Percentiles rank a stretch among this genome's conserved stretches.
phyloP scores from a whole-genome alignment of 352 stramenopile species.

The Phytophthora cajani region DNA sequence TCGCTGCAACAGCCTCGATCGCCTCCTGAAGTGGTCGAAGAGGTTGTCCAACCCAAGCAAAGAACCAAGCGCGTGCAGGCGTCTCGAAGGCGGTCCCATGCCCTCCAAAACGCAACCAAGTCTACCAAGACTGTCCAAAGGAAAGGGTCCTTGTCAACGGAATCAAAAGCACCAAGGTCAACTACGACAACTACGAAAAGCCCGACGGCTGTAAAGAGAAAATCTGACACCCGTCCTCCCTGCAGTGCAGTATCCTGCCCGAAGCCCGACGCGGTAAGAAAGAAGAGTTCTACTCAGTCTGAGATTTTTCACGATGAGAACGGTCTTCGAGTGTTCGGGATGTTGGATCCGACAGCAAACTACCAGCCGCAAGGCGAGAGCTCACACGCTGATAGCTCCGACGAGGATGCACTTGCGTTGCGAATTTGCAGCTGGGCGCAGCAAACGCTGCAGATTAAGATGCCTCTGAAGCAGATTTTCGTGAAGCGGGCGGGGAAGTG shows the following conservation, averaged over 20 bases:
- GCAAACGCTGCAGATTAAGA: constrained; percentile 15
- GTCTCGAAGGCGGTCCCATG: constrained; percentile 12
- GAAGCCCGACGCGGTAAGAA: neutral
- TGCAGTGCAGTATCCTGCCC: neutral
- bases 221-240: neutral
- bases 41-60: constrained; percentile 6
- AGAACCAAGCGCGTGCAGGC: constrained; percentile 7
- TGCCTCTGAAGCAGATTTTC: constrained; percentile 30
- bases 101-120: neutral
- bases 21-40: neutral
- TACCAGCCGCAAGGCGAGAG: neutral
- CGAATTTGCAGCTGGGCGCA: constrained; percentile 26
- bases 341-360: constrained; percentile 43
- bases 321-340: constrained; percentile 43
- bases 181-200: constrained; percentile 14
- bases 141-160: neutral
- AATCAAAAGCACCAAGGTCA: constrained; percentile 9
- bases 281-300: constrained; percentile 5
- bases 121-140: neutral
- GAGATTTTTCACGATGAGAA: constrained; percentile 24
- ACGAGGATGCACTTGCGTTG: constrained; percentile 7
- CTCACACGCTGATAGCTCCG: neutral
- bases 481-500: neutral
- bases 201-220: constrained; percentile 10
- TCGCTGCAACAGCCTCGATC: constrained; percentile 11